phyloP scores from a whole-genome alignment of 768 basidiomycete species.

The Tulasnella sp. region DNA sequence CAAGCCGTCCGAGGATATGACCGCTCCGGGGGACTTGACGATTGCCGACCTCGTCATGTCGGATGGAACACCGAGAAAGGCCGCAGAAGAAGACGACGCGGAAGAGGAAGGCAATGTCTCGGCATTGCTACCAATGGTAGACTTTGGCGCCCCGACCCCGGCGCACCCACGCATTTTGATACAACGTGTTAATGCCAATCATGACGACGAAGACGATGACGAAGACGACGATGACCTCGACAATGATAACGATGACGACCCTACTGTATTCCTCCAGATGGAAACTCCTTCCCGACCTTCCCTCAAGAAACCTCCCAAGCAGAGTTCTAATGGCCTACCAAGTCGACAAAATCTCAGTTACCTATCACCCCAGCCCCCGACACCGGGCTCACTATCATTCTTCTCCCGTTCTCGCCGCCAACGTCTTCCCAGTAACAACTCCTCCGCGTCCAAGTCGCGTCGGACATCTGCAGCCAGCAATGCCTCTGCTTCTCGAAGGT shows the following conservation, averaged over 20 bases:
- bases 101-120: conserved; percentile 30
- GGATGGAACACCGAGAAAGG: neutral
- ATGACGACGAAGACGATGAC: conserved; percentile 22
- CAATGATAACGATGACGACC: conserved; percentile 26
- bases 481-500: conserved; percentile 3
- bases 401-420: neutral
- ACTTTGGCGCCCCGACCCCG: conserved; percentile 29
- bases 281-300: conserved; percentile 17
- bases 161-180: conserved; percentile 13
- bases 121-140: conserved; percentile 23
- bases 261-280: conserved; percentile 11
- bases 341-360: conserved; percentile 21
- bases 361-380: conserved; percentile 22
- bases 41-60: neutral
- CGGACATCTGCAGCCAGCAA: conserved; percentile 1
- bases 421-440: conserved; percentile 15
- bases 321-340: conserved; percentile 5
- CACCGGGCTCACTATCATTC: conserved; percentile 2
- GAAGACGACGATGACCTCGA: conserved; percentile 27
- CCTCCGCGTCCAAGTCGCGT: conserved; percentile 4
- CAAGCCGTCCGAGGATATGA: conserved; percentile 9
- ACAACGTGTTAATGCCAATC: neutral
- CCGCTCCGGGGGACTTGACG: conserved; percentile 8
- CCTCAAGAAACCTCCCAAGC: neutral
- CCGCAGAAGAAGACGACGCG: conserved; percentile 9